Percentiles rank a stretch among this genome's conserved stretches.
Evolutionary conservation across 805 yeast genomes (phyloP).

Genomic region (Zygoascus ofunaensis): DNA sequence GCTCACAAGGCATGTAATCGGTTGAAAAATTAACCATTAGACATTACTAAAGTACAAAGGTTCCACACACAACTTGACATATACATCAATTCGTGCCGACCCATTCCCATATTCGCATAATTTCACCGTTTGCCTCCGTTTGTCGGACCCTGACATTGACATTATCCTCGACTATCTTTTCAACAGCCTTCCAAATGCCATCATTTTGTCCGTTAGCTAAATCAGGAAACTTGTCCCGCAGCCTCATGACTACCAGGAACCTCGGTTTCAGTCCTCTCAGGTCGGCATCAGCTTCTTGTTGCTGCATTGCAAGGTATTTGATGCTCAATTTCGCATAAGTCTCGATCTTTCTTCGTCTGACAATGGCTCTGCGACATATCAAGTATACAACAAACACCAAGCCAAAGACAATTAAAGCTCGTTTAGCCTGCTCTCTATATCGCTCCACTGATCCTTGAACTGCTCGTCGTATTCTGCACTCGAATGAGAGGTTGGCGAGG

Average conservation of each 20-base stretch:
- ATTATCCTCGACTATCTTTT: conserved; percentile 50
- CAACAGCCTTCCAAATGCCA: conserved; percentile 46
- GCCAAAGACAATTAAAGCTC: conserved; percentile 1
- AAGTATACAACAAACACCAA: conserved; percentile 4
- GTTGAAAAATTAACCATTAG: no score
- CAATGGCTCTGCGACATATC: neutral
- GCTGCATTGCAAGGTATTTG: conserved; percentile 11
- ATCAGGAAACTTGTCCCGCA: conserved; percentile 9
- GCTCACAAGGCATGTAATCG: no score
- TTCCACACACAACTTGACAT: no score
- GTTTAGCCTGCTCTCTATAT: conserved; percentile 13
- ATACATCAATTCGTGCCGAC: conserved; percentile 9
- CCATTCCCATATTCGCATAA: conserved; percentile 87
- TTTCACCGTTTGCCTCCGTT: conserved; percentile 76
- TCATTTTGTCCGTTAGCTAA: conserved; percentile 9
- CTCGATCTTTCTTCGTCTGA: conserved; percentile 1
- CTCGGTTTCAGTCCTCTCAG: conserved; percentile 14
- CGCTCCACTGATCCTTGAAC: conserved; percentile 14
- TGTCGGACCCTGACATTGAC: conserved; percentile 53
- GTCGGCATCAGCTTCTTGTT: conserved; percentile 12
- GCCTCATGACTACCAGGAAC: conserved; percentile 12
- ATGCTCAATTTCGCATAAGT: conserved; percentile 6
- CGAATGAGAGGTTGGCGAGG: conserved; percentile 17
- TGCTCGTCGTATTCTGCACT: conserved; percentile 14
- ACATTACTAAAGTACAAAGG: no score